Percentiles rank a stretch among this genome's conserved stretches.
These are phyloP conservation scores for Boletus rubescentipes DNA, from an alignment of 768 basidiomycete genomes.

Conservation along the genomic window DNA sequence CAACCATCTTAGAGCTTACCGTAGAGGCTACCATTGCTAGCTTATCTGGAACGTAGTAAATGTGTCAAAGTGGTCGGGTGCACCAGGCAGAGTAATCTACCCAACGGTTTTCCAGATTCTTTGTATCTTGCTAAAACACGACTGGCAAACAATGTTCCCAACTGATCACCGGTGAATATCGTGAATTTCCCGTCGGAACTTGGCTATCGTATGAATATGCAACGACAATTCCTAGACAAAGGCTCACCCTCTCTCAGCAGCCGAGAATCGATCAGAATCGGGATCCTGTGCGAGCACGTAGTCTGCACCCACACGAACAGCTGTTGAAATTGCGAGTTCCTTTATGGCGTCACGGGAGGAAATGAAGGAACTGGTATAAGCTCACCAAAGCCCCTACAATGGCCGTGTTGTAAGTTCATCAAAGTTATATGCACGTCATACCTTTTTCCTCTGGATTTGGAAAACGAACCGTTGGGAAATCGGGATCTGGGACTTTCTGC, in stretches of 20 bases:
- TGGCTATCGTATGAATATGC: neutral
- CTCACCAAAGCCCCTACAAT: slow-evolving; percentile 49
- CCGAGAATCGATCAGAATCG: slow-evolving; percentile 80
- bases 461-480: slow-evolving; percentile 82
- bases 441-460: slow-evolving; percentile 94
- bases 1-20: slow-evolving; percentile 89
- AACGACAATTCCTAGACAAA: neutral
- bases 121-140: slow-evolving; percentile 46
- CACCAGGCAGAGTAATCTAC: slow-evolving; percentile 28
- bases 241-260: slow-evolving; percentile 64
- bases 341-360: slow-evolving; percentile 28
- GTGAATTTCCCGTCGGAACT: slow-evolving; percentile 54
- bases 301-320: slow-evolving; percentile 46
- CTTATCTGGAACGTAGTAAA: slow-evolving; percentile 43
- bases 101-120: slow-evolving; percentile 42
- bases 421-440: slow-evolving; percentile 20
- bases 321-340: slow-evolving; percentile 71
- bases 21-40: slow-evolving; percentile 87
- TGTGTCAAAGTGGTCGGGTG: slow-evolving; percentile 42
- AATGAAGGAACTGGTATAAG: slow-evolving; percentile 1
- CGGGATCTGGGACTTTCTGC: slow-evolving; percentile 75
- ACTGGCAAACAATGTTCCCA: slow-evolving; percentile 61
- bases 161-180: slow-evolving; percentile 81
- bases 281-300: slow-evolving; percentile 90
- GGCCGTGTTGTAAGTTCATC: slow-evolving; percentile 1